Conservation (phyloP, 805 yeast species). For the Starmera dryadoides region DNA sequence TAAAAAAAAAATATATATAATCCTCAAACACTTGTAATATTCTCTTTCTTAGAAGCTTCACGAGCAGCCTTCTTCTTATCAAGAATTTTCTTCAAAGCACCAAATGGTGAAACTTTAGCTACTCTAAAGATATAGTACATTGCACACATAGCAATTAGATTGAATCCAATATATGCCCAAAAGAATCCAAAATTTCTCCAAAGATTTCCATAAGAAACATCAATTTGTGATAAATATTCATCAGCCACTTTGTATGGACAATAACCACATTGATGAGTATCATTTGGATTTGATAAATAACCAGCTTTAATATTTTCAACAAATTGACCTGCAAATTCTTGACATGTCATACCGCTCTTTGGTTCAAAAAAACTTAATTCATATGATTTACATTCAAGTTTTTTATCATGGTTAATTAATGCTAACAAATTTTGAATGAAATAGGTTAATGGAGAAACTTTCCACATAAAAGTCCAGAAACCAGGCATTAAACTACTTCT, state of each 20-base stretch:
- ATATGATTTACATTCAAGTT: slow-evolving; percentile 37
- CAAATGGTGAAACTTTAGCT: slow-evolving; percentile 1
- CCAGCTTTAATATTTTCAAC: slow-evolving; percentile 39
- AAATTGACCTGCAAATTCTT: slow-evolving; percentile 39
- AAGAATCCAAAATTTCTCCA: slow-evolving; percentile 67
- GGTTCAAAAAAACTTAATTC: slow-evolving; percentile 49
- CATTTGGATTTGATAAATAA: slow-evolving; percentile 43
- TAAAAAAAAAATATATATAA: too few relatives aligned
- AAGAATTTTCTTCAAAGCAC: neutral
- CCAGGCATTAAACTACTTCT: slow-evolving; percentile 47
- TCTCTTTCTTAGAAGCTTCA: neutral
- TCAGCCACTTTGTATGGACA: slow-evolving; percentile 41
- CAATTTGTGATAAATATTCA: slow-evolving; percentile 35
- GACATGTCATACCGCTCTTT: slow-evolving; percentile 56
- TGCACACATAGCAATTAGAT: slow-evolving; percentile 34
- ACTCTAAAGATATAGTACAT: slow-evolving; percentile 9
- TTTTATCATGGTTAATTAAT: slow-evolving; percentile 39
- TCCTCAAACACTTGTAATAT: neutral
- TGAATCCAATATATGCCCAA: slow-evolving; percentile 50
- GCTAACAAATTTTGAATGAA: slow-evolving; percentile 45
- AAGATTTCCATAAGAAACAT: slow-evolving; percentile 36
- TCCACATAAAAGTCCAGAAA: slow-evolving; percentile 70
- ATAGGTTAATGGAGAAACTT: slow-evolving; percentile 58
- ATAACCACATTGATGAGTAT: slow-evolving; percentile 40
- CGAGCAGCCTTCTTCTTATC: neutral